Evolutionary conservation across 1,139 yeast species (phyloP).

Genomic region (Candida sojae): DNA sequence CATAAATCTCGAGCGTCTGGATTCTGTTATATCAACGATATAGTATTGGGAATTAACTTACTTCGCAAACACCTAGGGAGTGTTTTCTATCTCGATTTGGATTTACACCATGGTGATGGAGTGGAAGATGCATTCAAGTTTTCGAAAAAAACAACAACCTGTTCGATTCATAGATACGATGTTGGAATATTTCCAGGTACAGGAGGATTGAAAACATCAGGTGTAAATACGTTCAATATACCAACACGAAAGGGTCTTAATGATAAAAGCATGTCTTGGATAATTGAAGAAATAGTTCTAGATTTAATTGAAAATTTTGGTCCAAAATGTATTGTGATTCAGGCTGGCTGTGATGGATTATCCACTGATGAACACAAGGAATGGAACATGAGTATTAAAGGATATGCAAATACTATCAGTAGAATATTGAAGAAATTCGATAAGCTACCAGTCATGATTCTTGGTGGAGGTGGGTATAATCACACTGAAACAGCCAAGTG

Average conservation of each 20-base stretch:
- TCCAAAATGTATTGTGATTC: conserved; percentile 62
- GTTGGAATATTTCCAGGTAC: conserved; percentile 77
- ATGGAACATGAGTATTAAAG: conserved; percentile 67
- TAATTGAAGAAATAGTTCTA: conserved; percentile 42
- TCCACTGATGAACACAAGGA: conserved; percentile 55
- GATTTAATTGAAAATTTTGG: conserved; percentile 40
- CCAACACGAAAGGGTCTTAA: conserved; percentile 60
- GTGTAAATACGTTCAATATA: conserved; percentile 47
- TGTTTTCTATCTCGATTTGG: conserved; percentile 68
- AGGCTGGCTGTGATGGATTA: conserved; percentile 76
- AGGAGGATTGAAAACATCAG: conserved; percentile 40
- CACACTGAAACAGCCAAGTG: conserved; percentile 63
- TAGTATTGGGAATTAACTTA: conserved; percentile 52
- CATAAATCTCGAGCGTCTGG: conserved; percentile 60
- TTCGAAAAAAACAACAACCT: conserved; percentile 57
- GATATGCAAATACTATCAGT: conserved; percentile 41
- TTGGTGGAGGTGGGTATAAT: conserved; percentile 84
- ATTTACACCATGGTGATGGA: conserved; percentile 81
- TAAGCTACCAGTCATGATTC: conserved; percentile 40
- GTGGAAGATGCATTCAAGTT: conserved; percentile 66
- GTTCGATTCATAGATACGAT: conserved; percentile 66
- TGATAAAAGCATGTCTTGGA: conserved; percentile 40
- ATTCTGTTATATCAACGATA: conserved; percentile 73
- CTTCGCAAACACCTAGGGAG: conserved; percentile 49
- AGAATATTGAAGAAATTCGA: conserved; percentile 27